Evolutionary conservation across 306 rosid species (phyloP).

Genomic region (Trifolium subterraneum): DNA sequence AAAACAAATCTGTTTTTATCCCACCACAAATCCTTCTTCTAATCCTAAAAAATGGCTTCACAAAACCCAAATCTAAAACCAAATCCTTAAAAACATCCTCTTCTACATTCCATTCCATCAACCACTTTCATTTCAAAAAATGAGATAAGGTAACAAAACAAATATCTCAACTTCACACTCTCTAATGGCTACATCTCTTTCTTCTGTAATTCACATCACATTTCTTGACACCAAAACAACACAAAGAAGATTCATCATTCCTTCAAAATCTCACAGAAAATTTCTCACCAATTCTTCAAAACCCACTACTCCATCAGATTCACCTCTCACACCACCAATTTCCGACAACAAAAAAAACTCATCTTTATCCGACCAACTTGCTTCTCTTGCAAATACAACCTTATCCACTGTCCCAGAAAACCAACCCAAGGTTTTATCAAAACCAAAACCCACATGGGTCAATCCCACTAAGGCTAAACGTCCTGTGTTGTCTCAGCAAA

Average conservation of each 20-base stretch:
- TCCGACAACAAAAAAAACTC: conserved; percentile 56
- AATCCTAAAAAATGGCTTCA: too few species aligned
- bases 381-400: conserved; percentile 60
- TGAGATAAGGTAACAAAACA: conserved; percentile 11
- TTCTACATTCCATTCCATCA: not conserved
- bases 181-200: conserved; percentile 72
- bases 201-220: conserved; percentile 58
- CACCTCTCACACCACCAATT: conserved; percentile 42
- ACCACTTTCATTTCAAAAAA: not conserved
- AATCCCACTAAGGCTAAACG: conserved; percentile 84
- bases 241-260: conserved; percentile 55
- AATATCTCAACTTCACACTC: not conserved
- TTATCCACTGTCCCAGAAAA: conserved; percentile 49
- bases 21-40: too few species aligned
- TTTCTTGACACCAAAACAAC: conserved; percentile 57
- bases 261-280: conserved; percentile 42
- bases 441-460: conserved; percentile 87
- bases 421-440: conserved; percentile 55
- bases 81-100: not conserved
- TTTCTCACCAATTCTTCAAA: conserved; percentile 43
- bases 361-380: conserved; percentile 85
- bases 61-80: not conserved
- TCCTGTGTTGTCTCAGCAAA: conserved; percentile 63
- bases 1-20: too few species aligned
- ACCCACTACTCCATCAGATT: conserved; percentile 47